Evolutionary conservation across 371 early-diverging fungal genomes (phyloP), one percentile per base, ranked within the genome.

Genomic region (Apophysomyces sp.): DNA sequence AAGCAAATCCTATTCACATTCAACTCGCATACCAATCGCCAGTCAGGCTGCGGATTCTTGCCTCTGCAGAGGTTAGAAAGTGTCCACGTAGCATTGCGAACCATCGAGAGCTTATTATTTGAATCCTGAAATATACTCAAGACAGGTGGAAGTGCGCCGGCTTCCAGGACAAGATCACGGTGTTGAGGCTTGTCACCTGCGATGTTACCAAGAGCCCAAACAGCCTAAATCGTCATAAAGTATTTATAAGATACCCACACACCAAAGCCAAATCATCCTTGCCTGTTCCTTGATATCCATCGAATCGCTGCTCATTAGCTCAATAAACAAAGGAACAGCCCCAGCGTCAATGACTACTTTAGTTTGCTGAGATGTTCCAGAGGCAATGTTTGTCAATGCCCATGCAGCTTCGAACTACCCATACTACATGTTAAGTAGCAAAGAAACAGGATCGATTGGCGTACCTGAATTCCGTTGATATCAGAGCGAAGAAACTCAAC

Each of bases 181-280:
- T 94, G 95, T 13, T 76, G 73, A 57, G 99, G 93, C 71, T 92
- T 92, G 85, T 99, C 99, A 63, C 99, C 99, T 34, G 99, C 98
- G 84, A 99, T 99, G 86, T 99, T 99, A 66, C 99, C 99, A 41
- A 99, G 84, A 15, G 99, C 99, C 99, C 99, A 99, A 44, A 99
- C 98, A 58, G 97, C 96, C 89, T 92, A 62, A n/a, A 7, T 30
- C 16, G 36, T 11, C 13, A 1, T 8, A 13, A 11, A 13, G 8
- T 34, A 34, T 34, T 13, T 34, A 34, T 11, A 9, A 36, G 37
- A 3, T 6, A 32, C 11, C 15, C 9, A 15, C 1, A 29, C 28
- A 7, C 16, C 29, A 3, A 30, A 51, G 27, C 11, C 7, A 27
- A n/a, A n/a, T 54, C 40, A 53, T 49, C 26, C 66, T 55, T 80